Percentiles rank a stretch among this genome's conserved stretches.
Conservation (phyloP, 306 rosid species). For the Casuarina cunninghamiana region DNA sequence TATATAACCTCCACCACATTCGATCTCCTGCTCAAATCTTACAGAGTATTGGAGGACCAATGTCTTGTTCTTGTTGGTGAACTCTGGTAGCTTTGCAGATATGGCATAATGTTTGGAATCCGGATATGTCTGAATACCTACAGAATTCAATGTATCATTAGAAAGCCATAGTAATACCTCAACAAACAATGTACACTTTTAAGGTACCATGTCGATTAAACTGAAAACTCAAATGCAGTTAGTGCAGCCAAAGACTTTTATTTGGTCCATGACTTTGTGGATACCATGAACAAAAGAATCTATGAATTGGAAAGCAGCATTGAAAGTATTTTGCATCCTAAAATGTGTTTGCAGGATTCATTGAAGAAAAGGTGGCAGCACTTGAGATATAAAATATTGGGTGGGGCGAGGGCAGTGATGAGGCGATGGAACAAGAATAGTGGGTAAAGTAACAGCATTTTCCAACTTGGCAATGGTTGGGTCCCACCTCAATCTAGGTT, state of each 20-base stretch:
- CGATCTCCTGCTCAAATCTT: slow-evolving; percentile 90
- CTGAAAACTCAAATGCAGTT: slow-evolving; percentile 6
- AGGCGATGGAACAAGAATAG: too few relatives aligned
- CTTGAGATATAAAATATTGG: too few relatives aligned
- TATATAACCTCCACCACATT: slow-evolving; percentile 97
- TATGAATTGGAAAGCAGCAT: too few relatives aligned
- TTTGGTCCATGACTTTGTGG: too few relatives aligned
- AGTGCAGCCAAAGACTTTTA: not conserved
- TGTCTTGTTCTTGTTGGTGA: slow-evolving; percentile 78
- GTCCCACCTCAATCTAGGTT: too few relatives aligned
- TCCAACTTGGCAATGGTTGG: too few relatives aligned
- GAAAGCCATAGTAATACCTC: slow-evolving; percentile 2
- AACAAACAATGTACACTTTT: slow-evolving; percentile 11
- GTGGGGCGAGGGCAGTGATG: too few relatives aligned
- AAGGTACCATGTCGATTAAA: slow-evolving; percentile 1
- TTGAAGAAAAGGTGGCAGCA: too few relatives aligned
- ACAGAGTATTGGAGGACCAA: slow-evolving; percentile 87
- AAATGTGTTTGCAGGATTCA: too few relatives aligned
- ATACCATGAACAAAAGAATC: too few relatives aligned
- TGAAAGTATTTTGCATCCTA: too few relatives aligned
- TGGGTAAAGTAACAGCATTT: too few relatives aligned
- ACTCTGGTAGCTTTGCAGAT: slow-evolving; percentile 88
- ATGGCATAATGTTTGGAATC: slow-evolving; percentile 95
- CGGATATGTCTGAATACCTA: slow-evolving; percentile 80
- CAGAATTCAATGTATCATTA: slow-evolving; percentile 20